Base-by-base conservation (phyloP, 2,329 filamentous ascomycete genomes). In the Lachnellula occidentalis region DNA sequence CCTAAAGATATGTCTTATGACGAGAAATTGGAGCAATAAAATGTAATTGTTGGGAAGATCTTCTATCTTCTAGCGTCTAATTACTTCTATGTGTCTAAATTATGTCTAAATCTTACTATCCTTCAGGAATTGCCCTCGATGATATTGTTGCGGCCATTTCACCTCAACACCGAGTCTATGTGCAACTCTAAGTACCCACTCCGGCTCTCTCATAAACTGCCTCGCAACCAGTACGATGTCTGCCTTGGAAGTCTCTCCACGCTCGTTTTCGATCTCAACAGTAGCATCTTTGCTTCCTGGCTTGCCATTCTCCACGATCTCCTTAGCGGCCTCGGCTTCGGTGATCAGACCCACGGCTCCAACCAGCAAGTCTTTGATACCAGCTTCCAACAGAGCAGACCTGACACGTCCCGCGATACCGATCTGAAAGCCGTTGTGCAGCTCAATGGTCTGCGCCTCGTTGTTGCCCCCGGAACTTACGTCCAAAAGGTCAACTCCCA, bases 401-500 rank as follows among this genome's bases (percentile, higher is more conserved):
- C 92, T 89, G 58, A 94, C 81, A 42, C 78, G 76, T 53, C 82
- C 81, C 0, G 90, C 86, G 53, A 92, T 81, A 42, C 84, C 81
- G 21, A 83, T 79, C 74, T 95, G 90, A 75, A 89, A 92, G 37
- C 78, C 81, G 1, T 83, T 81, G 45, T 81, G 78, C 14, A 77
- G 63, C 34, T 15, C 36, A 59, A 90, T 81, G 67, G 83, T 75
- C 67, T 87, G 83, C 47, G 71, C 69, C 34, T 74, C 70, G 67
- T 83, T 79, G 67, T 88, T 87, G 45, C 88, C 92, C 36, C 84
- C 89, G 1, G 84, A 85, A 63, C 85, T 90, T 54, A 95, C 82
- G 69, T 96, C 91, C 24, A 96, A 77, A n/a, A 95, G 75, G 67
- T 96, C 91, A 43, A 96, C 79, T 24, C 91, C 91, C 15, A 78